phyloP scores from a whole-genome alignment of 2,329 filamentous ascomycete species.

The Aspergillus sp. region DNA sequence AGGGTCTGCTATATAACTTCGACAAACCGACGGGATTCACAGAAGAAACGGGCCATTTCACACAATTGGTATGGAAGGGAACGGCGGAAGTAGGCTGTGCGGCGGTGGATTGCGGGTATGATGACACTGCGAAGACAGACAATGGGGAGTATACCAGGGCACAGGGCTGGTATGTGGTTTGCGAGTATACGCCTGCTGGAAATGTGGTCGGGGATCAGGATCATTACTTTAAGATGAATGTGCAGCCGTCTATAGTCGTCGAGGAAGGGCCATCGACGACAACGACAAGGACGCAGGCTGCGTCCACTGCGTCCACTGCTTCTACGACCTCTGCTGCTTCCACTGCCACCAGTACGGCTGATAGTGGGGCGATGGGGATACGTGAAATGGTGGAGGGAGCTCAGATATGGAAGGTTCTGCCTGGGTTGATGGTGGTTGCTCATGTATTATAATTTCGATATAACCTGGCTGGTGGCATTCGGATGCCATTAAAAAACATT shows the following conservation, averaged over 20 bases:
- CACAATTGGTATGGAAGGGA: conserved; percentile 66
- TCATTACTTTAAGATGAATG: conserved; percentile 27
- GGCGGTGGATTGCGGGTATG: conserved; percentile 37
- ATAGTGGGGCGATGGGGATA: neutral
- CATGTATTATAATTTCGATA: neutral
- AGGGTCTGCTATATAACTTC: conserved; percentile 58
- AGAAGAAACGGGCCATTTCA: conserved; percentile 64
- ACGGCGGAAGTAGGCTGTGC: conserved; percentile 59
- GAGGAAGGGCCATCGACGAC: neutral
- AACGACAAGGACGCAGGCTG: too few species aligned
- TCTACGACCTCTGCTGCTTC: too few species aligned
- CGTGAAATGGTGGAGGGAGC: conserved; percentile 1
- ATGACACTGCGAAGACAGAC: conserved; percentile 13
- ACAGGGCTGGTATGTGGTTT: conserved; percentile 62
- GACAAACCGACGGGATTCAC: conserved; percentile 49
- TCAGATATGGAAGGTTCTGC: neutral
- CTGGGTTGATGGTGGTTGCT: conserved; percentile 3
- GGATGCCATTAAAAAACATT: too few species aligned
- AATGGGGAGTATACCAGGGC: conserved; percentile 10
- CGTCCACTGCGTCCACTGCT: too few species aligned
- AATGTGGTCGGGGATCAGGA: conserved; percentile 48
- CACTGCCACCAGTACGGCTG: too few species aligned
- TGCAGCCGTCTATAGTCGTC: conserved; percentile 9
- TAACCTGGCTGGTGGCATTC: too few species aligned
- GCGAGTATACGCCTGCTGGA: conserved; percentile 65